A percentile compares a stretch with the other conserved stretches of the same genome.
Conservation (phyloP, 257 asterid genomes). For the Fraxinus pennsylvanica region DNA sequence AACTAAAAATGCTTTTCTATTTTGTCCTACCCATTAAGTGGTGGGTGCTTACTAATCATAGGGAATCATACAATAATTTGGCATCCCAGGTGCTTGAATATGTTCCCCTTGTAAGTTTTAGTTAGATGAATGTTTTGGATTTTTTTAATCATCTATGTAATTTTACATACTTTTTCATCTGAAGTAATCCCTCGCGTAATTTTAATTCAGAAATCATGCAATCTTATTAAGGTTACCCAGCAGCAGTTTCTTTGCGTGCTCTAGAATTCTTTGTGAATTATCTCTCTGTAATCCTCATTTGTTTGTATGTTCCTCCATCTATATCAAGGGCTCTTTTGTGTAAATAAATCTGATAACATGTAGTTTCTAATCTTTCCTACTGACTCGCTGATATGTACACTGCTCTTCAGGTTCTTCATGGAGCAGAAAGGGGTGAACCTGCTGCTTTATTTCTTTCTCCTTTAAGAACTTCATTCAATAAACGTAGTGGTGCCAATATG, state of each 20-base stretch:
- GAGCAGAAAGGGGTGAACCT: constrained; percentile 88
- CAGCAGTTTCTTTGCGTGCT: no score
- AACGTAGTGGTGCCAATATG: constrained; percentile 41
- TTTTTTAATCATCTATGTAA: neutral
- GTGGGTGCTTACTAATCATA: neutral
- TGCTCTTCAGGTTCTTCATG: constrained; percentile 73
- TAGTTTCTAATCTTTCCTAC: neutral
- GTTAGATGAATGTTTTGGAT: neutral
- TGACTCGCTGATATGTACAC: constrained; percentile 33
- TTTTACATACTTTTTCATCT: neutral
- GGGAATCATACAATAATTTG: neutral
- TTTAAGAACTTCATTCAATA: constrained; percentile 67
- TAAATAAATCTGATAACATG: neutral
- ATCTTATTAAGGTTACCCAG: no score
- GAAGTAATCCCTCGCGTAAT: neutral
- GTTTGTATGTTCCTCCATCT: no score
- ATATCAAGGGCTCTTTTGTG: neutral
- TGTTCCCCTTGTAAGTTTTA: neutral
- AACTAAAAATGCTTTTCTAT: neutral
- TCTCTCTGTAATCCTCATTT: neutral
- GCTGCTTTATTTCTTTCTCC: constrained; percentile 90
- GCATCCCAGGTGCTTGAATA: neutral
- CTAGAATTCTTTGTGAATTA: neutral
- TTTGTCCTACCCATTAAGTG: neutral
- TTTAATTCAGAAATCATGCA: no score